These are phyloP conservation scores for Leccinum boreale DNA, from an alignment of 768 basidiomycete genomes.

Conservation along the genomic window DNA sequence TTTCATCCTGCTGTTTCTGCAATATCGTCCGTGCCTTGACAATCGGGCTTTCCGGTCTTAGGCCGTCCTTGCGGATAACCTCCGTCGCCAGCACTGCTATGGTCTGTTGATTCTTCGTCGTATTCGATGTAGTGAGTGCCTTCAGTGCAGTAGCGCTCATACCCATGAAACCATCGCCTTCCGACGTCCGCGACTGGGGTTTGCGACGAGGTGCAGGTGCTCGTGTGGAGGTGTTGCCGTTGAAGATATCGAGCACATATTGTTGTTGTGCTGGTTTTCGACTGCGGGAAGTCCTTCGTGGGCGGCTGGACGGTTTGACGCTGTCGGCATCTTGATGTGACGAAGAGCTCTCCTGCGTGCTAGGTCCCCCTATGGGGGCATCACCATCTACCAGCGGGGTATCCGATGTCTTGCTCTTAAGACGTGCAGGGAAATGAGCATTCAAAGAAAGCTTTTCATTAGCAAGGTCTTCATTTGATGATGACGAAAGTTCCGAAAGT, in stretches of 20 bases:
- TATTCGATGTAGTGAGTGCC: constrained; percentile 70
- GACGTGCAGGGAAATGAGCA: background rate
- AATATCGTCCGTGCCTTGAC: constrained; percentile 66
- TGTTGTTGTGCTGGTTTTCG: constrained; percentile 41
- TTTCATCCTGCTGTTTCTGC: constrained; percentile 68
- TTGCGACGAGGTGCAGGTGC: constrained; percentile 45
- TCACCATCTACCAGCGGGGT: background rate
- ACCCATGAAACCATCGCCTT: constrained; percentile 50
- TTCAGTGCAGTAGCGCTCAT: constrained; percentile 70
- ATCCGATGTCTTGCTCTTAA: constrained; percentile 1
- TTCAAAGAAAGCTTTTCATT: constrained; percentile 1
- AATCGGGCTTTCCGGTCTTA: constrained; percentile 74
- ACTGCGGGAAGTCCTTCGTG: constrained; percentile 50
- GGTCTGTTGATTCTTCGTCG: constrained; percentile 67
- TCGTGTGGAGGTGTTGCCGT: constrained; percentile 24
- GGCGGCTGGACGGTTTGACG: constrained; percentile 10
- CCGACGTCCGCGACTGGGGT: constrained; percentile 26
- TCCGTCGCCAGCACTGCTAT: constrained; percentile 62
- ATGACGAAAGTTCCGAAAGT: constrained; percentile 26
- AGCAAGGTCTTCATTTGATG: constrained; percentile 13
- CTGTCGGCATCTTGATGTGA: constrained; percentile 10
- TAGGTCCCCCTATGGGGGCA: constrained; percentile 9
- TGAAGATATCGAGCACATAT: constrained; percentile 39
- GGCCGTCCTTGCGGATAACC: constrained; percentile 65
- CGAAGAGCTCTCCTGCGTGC: constrained; percentile 3